Conservation (phyloP, 2,329 filamentous ascomycete species). For the Xylariaceae sp. region DNA sequence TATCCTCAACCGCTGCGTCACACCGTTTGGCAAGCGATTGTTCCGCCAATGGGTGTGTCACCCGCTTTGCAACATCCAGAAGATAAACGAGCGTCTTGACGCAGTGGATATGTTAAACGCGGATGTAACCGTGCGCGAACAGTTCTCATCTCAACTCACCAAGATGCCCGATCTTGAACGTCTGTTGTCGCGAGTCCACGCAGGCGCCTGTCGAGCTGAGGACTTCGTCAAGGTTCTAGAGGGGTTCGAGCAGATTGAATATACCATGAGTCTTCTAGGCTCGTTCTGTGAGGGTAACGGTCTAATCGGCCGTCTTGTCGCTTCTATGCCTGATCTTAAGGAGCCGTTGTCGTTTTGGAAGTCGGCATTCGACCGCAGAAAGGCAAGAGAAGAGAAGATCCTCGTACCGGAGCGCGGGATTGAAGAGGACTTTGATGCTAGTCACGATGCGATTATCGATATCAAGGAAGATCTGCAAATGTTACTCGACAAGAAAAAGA, state of each 20-base stretch:
- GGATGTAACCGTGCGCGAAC: constrained; percentile 72
- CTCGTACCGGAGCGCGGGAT: constrained; percentile 82
- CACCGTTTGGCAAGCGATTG: constrained; percentile 92
- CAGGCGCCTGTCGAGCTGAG: constrained; percentile 79
- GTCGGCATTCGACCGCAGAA: constrained; percentile 78
- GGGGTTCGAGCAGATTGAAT: constrained; percentile 96
- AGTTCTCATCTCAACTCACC: constrained; percentile 80
- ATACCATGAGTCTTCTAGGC: constrained; percentile 76
- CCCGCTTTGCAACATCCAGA: constrained; percentile 76
- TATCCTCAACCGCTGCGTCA: constrained; percentile 89
- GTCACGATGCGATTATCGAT: constrained; percentile 67
- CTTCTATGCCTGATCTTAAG: constrained; percentile 77
- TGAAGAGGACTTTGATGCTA: constrained; percentile 87
- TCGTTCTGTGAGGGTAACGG: constrained; percentile 72
- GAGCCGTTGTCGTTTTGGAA: constrained; percentile 78
- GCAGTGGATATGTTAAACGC: constrained; percentile 90
- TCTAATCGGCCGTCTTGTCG: constrained; percentile 76
- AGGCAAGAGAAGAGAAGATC: constrained; percentile 72
- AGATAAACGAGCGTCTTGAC: constrained; percentile 86
- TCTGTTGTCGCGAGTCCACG: constrained; percentile 89
- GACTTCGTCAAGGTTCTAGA: constrained; percentile 93
- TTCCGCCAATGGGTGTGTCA: constrained; percentile 98
- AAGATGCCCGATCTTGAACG: constrained; percentile 93
- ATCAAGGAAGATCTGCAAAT: constrained; percentile 68
- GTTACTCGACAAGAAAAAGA: constrained; percentile 65